Evolutionary conservation across 306 rosid genomes (phyloP), one percentile per base, ranked within the genome.

Genomic region (Ziziphus jujuba): DNA sequence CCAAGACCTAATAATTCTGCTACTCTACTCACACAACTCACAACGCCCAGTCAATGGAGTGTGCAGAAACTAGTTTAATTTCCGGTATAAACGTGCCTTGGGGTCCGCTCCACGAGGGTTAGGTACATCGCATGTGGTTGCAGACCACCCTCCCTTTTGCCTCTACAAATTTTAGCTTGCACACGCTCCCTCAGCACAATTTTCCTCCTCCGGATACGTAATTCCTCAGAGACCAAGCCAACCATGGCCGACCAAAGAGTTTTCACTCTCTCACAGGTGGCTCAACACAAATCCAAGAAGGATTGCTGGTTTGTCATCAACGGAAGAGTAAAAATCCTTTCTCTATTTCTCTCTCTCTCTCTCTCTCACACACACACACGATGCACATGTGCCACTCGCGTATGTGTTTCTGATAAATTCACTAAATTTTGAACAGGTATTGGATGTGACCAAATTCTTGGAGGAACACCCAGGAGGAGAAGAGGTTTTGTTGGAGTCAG

Each of bases 391-490:
- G 20, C 7, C 55, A 50, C 2, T 9, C 22, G 17, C 19, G 20
- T 19, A 5, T 7, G 0, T 7, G 21, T 50, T 50, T n/a, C 22
- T 17, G 3, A 10, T 13, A 16, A 13, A 7, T 3, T 17, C 2
- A 50, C 21, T 20, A 17, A 45, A 12, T 15, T 54, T 65, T 66
- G 4, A 24, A n/a, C 21, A 86, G 88, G 91, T 86, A 59, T 35
- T 84, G 88, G 59, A 83, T 2, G 81, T 86, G 40, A 86, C 84
- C 1, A 86, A 78, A 77, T 83, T 86, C 24, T 65, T 76, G 84
- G 84, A 59, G 72, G 84, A 80, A 61, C 91, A 81, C 73, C 91
- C 88, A 0, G 91, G 89, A 61, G 91, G 91, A 63, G 88, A 81
- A 48, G 91, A 86, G 45, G 87, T 81, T 63, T 15, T 84, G 54